Base-by-base conservation (phyloP, 1,284 basidiomycete species). In the Pseudozyma thailandica region DNA sequence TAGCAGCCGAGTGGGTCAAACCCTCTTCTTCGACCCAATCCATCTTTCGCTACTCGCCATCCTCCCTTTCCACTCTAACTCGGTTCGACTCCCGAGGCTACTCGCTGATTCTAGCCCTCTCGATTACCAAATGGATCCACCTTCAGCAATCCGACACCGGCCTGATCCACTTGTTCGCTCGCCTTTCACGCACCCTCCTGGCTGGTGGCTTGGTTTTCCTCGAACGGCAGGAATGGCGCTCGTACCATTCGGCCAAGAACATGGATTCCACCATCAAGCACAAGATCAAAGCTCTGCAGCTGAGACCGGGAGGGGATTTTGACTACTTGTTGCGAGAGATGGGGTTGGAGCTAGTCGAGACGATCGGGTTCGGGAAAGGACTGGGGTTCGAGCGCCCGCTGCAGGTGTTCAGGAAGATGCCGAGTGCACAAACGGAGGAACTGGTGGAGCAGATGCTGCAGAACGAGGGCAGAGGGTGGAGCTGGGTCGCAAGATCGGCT, bases 101-200 rank as follows among this genome's bases (percentile, higher is more conserved):
- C 42, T 35, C 57, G 23, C 12, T 70, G 1, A 50, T 56, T 15
- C 41, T 64, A 10, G 55, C 55, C 0, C 57, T 76, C 6, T 73
- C 74, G 6, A 35, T 76, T 27, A 71, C 71, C 37, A 72, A 72
- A 44, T 72, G 70, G 70, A 57, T 72, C 43, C 63, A 72, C 51
- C 58, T 72, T 33, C 70, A 72, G 10, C 52, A 53, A 10, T 52
- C 51, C 10, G 63, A 72, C 21, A 16, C 12, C 4, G 70, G 70
- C 2, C 48, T 72, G 4, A 15, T 35, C 6, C 51, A 35, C 12
- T 51, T 68, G 20, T 60, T 68, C 20, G 58, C 70, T 1, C 62
- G 63, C 15, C 53, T 68, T 30, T 18, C 33, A 18, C 12, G 6
- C 15, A 50, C 51, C 12, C 57, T 72, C 10, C 35, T 45, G 2